phyloP scores from a whole-genome alignment of 495 filamentous ascomycete species.

The Peziza echinospora region DNA sequence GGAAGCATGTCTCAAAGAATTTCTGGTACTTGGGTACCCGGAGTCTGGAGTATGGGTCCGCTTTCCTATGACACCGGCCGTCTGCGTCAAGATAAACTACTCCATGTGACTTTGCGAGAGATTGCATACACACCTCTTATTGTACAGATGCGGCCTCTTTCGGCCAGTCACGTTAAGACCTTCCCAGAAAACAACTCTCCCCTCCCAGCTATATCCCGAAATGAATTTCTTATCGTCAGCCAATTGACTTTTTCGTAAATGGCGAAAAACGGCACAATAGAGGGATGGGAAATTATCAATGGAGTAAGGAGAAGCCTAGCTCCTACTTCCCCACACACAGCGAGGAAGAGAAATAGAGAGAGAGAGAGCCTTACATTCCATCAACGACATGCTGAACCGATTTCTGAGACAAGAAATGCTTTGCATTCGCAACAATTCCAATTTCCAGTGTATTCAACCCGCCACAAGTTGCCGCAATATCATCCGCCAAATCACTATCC shows the following conservation, averaged over 20 bases:
- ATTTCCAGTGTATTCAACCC: constrained; percentile 79
- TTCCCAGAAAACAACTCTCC: constrained; percentile 86
- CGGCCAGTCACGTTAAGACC: constrained; percentile 47
- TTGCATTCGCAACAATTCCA: constrained; percentile 69
- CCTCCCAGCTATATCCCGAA: constrained; percentile 38
- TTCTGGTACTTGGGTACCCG: constrained; percentile 85
- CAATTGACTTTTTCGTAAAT: background rate
- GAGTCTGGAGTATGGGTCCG: constrained; percentile 66
- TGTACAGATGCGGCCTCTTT: constrained; percentile 70
- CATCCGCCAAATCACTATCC: constrained; percentile 26
- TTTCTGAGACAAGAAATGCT: constrained; percentile 69
- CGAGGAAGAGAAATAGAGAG: no score
- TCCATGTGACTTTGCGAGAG: no score
- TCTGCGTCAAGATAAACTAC: no score
- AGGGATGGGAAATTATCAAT: background rate
- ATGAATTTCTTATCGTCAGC: constrained; percentile 2
- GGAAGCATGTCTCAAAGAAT: constrained; percentile 71
- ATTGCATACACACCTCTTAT: constrained; percentile 28
- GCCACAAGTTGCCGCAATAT: constrained; percentile 43
- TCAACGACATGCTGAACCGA: constrained; percentile 74
- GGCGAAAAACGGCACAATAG: background rate
- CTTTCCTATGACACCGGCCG: constrained; percentile 25
- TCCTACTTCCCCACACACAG: no score
- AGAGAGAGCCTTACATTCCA: constrained; percentile 30
- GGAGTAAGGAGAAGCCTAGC: no score